Conservation (phyloP, 306 rosid genomes). For the Ochetophila trinervis region DNA sequence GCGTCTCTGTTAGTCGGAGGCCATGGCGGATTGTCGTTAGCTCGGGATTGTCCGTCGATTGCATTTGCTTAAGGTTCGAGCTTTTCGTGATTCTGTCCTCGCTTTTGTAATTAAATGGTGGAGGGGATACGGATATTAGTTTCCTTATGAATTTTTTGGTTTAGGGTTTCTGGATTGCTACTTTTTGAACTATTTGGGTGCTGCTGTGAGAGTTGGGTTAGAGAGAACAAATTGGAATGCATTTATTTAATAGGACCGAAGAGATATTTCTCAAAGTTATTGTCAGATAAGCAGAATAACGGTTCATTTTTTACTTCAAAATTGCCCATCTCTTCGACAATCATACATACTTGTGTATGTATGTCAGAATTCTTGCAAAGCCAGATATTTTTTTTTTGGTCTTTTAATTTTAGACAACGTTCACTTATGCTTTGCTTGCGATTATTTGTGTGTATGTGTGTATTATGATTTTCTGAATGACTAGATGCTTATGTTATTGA, state of each 20-base stretch:
- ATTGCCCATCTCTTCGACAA: too few relatives aligned
- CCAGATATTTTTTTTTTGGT: too few relatives aligned
- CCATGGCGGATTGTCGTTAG: constrained; percentile 21
- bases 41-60: constrained; percentile 29
- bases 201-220: constrained; percentile 7
- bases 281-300: not conserved
- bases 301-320: not conserved
- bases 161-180: constrained; percentile 25
- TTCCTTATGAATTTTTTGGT: constrained; percentile 28
- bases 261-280: constrained; percentile 4
- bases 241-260: constrained; percentile 17
- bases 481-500: not conserved
- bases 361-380: too few relatives aligned
- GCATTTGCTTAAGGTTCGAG: constrained; percentile 39
- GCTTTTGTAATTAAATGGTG: constrained; percentile 14
- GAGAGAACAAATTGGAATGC: constrained; percentile 12
- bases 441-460: too few relatives aligned
- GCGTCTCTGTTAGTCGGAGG: not conserved
- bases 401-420: too few relatives aligned
- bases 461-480: too few relatives aligned
- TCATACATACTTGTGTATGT: too few relatives aligned
- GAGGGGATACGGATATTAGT: constrained; percentile 1
- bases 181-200: constrained; percentile 14
- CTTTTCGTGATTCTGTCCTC: not conserved
- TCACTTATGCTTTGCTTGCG: too few relatives aligned